Evolutionary conservation across 2,329 filamentous ascomycete species (phyloP), one percentile per base, ranked within the genome.

Genomic region (Fusarium illudens): DNA sequence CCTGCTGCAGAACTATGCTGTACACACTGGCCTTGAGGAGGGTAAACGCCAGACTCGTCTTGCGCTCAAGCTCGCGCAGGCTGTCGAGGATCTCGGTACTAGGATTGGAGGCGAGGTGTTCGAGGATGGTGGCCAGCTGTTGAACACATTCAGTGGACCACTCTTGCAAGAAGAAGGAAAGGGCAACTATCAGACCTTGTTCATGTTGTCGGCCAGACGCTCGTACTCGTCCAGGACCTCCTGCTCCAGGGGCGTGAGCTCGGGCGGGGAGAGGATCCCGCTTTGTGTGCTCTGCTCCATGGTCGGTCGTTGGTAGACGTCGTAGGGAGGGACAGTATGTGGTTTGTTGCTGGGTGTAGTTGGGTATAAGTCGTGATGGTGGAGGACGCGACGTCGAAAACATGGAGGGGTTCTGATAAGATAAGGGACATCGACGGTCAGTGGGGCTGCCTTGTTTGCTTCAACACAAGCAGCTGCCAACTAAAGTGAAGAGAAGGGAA

Each of bases 11-110:
- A 65, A 99, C 94, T 82, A 99, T 99, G 77, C 92, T 97, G 82
- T 99, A 99, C 68, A 99, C 96, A 79, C 95, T 98, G 17, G 96
- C 95, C 84, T 99, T 99, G 77, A 99, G 86, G 77, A 98, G 81
- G 66, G 96, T 99, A 80, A 97, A 98, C 20, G 97, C 95, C 57
- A 97, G 84, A 71, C 93, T 94, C 42, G 95, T 97, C 84, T 98
- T 97, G 73, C 96, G 86, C 84, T 99, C 96, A 57, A 99, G 84
- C 42, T 94, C 90, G 56, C 96, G 86, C 72, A 99, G 84, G 9
- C 92, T 91, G 78, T 99, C 93, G 55, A 96, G 86, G 60, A 96
- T 94, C 70, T 92, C 93, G 7, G 91, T 90, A 20, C 93, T 90
- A 0, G 94, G 92, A 25, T 89, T 86, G 44, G 87, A 85, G 17